Percentiles rank a stretch among this genome's conserved stretches.
phyloP scores from a whole-genome alignment of 75 land plant genomes.

The Cryptomeria japonica region DNA sequence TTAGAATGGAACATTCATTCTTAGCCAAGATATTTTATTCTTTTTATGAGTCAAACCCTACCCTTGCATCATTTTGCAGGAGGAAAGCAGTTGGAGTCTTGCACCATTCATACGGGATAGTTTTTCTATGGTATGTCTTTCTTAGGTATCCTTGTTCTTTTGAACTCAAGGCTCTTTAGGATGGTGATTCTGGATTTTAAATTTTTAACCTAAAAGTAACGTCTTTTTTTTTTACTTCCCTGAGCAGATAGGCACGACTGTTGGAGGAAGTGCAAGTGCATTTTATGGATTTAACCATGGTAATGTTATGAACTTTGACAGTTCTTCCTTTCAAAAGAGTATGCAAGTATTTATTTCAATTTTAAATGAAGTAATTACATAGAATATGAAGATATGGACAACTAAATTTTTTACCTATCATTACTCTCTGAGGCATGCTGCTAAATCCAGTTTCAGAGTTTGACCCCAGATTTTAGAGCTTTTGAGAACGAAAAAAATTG shows the following conservation, averaged over 20 bases:
- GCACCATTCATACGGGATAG: slow-evolving; percentile 74
- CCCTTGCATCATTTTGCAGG: slow-evolving; percentile 31
- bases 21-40: neutral
- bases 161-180: neutral
- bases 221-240: neutral
- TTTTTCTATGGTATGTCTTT: slow-evolving; percentile 68
- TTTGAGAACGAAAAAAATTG: neutral
- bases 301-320: slow-evolving; percentile 11
- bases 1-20: neutral
- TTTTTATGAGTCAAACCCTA: neutral
- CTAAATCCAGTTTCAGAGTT: neutral
- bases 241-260: slow-evolving; percentile 70
- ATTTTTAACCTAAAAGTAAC: neutral
- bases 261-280: slow-evolving; percentile 73
- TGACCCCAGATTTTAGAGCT: neutral
- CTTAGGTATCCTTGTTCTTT: slow-evolving; percentile 8
- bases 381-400: neutral
- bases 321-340: neutral
- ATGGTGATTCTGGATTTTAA: neutral
- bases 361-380: neutral
- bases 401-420: neutral
- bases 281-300: slow-evolving; percentile 83
- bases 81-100: slow-evolving; percentile 69
- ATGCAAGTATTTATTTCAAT: neutral
- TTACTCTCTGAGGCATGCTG: neutral